Base-by-base conservation (phyloP, 2,329 filamentous ascomycete species). In the Zasmidium cellare region DNA sequence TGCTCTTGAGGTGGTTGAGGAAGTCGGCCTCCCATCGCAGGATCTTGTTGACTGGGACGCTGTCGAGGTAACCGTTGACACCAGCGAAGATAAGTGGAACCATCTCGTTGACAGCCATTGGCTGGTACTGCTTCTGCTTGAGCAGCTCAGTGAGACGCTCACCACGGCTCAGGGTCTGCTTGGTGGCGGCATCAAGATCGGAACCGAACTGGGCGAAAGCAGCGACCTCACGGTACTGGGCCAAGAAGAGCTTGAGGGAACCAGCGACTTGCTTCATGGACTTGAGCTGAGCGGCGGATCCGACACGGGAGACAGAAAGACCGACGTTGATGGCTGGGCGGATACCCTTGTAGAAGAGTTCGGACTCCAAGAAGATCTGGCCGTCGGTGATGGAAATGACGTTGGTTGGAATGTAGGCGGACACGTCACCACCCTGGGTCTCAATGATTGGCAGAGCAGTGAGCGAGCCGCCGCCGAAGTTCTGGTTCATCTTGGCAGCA, bases 261-360 rank as follows among this genome's bases (percentile, higher is more conserved):
- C 94, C 94, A 75, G 94, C 94, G 73, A 99, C 94, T 86, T 99
- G 94, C 88, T 99, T 99, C 94, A 99, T 99, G 83, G 94, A 92
- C 91, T 97, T 99, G 80, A 97, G 87, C 87, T 99, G 94, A 77
- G 94, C 94, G 79, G 94, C 91, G 76, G 94, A 99, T 79, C 94
- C 94, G 88, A 99, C 94, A 91, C 94, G 94, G 71, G 94, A 99
- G 73, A 99, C 94, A 74, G 94, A 99, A 72, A 99, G 91, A 94
- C 94, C 94, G 90, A 99, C 94, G 87, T 99, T 99, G 81, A 99
- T 99, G 83, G 94, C 94, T 74, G 94, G 94, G 77, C 94, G 93
- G 81, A 99, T 83, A 96, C 94, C 94, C 91, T 99, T 99, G 91
- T 97, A 97, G 90, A 97, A 99, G 68, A 97, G 86, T 57, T 99